These are phyloP conservation scores for Ustilaginoidea virens DNA, from an alignment of 2,329 filamentous ascomycete species.

Conservation along the genomic window DNA sequence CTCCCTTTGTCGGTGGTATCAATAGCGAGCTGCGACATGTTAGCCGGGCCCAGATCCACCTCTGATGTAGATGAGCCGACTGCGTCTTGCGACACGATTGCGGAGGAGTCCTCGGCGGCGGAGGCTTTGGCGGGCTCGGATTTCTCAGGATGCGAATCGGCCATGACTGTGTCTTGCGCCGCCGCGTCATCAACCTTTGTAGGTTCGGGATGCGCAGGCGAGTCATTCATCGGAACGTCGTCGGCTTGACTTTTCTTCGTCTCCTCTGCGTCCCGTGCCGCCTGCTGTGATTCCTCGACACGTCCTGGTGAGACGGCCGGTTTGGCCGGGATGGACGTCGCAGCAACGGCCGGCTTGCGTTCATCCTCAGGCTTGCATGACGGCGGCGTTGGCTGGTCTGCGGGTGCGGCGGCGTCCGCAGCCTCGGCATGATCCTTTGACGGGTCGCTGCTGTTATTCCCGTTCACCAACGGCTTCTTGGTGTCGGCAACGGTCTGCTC, in stretches of 20 bases:
- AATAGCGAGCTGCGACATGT: slow-evolving; percentile 23
- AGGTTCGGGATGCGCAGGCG: too few relatives aligned
- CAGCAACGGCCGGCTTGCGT: too few relatives aligned
- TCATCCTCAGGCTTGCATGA: too few relatives aligned
- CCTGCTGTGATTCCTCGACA: too few relatives aligned
- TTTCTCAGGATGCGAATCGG: slow-evolving; percentile 9
- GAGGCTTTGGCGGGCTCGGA: slow-evolving; percentile 8
- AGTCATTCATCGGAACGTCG: too few relatives aligned
- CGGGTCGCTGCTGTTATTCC: slow-evolving; percentile 6
- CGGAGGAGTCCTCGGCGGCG: slow-evolving; percentile 6
- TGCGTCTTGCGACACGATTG: slow-evolving; percentile 5
- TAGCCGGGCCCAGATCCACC: slow-evolving; percentile 18
- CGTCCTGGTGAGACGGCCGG: too few relatives aligned
- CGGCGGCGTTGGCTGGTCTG: too few relatives aligned
- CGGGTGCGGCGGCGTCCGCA: slow-evolving; percentile 1
- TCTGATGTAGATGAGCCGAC: slow-evolving; percentile 16
- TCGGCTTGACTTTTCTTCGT: too few relatives aligned
- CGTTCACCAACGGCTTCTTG: slow-evolving; percentile 7
- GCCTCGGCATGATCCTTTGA: slow-evolving; percentile 1
- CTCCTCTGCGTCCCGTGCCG: too few relatives aligned
- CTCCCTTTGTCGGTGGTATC: slow-evolving; percentile 17
- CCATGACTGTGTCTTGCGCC: slow-evolving; percentile 15
- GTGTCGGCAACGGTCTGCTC: slow-evolving; percentile 3
- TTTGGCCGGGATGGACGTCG: too few relatives aligned
- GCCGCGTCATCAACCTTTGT: too few relatives aligned